Evolutionary conservation across 495 filamentous ascomycete genomes (phyloP), one percentile per base, ranked within the genome.

Genomic region (Clavariopsis aquatica): DNA sequence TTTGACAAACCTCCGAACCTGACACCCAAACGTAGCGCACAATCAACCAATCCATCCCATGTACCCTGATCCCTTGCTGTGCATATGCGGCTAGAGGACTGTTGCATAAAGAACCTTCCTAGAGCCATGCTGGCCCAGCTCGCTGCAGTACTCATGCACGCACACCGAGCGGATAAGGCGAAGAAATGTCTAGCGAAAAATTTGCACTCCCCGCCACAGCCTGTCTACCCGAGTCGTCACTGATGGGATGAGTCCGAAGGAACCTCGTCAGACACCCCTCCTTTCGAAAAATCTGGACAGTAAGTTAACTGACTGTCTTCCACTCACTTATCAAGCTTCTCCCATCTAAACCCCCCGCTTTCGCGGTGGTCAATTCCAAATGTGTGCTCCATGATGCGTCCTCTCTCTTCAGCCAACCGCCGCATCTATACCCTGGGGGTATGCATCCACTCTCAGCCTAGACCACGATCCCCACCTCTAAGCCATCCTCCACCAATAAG

Each of bases 71-170:
- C 49, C 63, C 57, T 57, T 26, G 9, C 24, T 24, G n/a, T 66
- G 64, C 64, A 67, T 67, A 67, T 67, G 64, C 64, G 49, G 57
- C 64, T 67, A 67, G 57, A 52, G 38, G 26, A 57, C 60, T 24
- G 52, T 23, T 58, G 64, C 57, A 67, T 62, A 38, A 51, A 45
- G 52, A 60, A 60, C 57, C 57, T 38, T 60, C 43, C 56, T 53
- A 45, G 54, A 52, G 64, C 55, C 49, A 56, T 65, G 49, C 17
- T 41, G 3, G 22, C 26, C 47, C 43, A 34, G 51, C 47, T 34
- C 34, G 51, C 64, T 56, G 57, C 36, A 23, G 15, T n/a, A 38
- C 47, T 6, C 27, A 49, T 52, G 38, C 31, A 47, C 49, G 46
- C 57, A 51, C 49, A 45, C 52, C 34, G 45, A 20, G 23, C 17